Conservation (phyloP, 192 early-diverging fungal species). For the Chytriomyces hyalinus region DNA sequence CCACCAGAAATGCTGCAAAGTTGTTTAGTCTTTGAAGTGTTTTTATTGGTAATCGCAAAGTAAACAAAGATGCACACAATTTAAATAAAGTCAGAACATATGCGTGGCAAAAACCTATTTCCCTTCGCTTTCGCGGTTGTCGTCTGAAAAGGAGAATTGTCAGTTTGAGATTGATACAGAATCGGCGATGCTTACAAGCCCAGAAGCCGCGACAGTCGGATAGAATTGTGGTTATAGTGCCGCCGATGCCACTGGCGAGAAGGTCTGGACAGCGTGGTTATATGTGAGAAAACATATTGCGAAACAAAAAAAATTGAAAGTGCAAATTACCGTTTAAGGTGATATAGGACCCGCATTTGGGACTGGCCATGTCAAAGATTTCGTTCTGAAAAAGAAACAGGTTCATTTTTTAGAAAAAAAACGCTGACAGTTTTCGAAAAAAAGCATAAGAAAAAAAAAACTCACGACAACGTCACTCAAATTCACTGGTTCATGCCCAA, state of each 20-base stretch:
- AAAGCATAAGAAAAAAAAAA: neutral
- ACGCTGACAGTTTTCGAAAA: neutral
- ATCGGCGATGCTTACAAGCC: constrained; percentile 27
- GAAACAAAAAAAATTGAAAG: neutral
- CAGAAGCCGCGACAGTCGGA: constrained; percentile 40
- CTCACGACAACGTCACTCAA: constrained; percentile 51
- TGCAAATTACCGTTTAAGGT: constrained; percentile 48
- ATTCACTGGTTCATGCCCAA: constrained; percentile 48
- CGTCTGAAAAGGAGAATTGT: neutral
- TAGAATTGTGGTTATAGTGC: constrained; percentile 58
- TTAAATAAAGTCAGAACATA: too few relatives aligned
- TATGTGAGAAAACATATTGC: neutral
- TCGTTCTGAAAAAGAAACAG: constrained; percentile 48
- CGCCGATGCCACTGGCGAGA: constrained; percentile 51
- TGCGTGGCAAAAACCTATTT: neutral
- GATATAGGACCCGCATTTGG: constrained; percentile 33
- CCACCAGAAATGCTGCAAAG: neutral
- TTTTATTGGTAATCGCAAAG: too few relatives aligned
- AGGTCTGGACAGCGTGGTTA: constrained; percentile 40
- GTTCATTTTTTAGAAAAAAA: neutral
- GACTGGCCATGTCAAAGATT: constrained; percentile 65
- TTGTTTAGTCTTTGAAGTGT: neutral
- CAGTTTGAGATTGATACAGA: neutral
- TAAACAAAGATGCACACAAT: too few relatives aligned
- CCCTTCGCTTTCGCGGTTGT: constrained; percentile 16